These are phyloP conservation scores for Zizania latifolia DNA, from an alignment of 176 grass and related monocot genomes.

Conservation along the genomic window DNA sequence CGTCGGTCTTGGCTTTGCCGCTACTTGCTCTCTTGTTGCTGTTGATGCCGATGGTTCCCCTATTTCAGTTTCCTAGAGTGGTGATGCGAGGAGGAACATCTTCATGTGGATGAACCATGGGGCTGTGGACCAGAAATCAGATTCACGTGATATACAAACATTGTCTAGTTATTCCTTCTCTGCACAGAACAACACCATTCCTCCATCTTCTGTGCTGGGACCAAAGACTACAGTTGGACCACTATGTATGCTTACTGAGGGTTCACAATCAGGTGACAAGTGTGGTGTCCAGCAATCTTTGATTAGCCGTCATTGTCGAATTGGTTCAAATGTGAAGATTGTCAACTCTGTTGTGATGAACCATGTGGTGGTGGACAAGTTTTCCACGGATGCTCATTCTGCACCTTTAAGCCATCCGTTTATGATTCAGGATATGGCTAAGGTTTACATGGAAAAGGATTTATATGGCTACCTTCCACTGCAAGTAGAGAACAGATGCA, in stretches of 20 bases:
- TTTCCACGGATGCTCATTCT: no score
- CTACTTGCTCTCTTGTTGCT: conserved; percentile 96
- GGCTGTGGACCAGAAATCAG: conserved; percentile 72
- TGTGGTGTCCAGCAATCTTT: conserved; percentile 93
- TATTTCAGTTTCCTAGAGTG: conserved; percentile 80
- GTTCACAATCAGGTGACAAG: conserved; percentile 91
- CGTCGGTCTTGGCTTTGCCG: conserved; percentile 65
- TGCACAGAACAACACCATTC: conserved; percentile 82
- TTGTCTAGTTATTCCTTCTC: conserved; percentile 95
- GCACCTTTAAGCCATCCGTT: no score
- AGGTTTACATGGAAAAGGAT: no score
- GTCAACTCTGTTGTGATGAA: conserved; percentile 93
- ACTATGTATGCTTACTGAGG: conserved; percentile 91
- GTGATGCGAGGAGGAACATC: conserved; percentile 84
- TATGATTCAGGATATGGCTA: no score
- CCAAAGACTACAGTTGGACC: conserved; percentile 91
- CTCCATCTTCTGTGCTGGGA: conserved; percentile 78
- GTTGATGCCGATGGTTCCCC: conserved; percentile 83
- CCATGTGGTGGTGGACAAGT: no score
- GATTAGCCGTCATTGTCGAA: conserved; percentile 93
- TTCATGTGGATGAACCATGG: conserved; percentile 99
- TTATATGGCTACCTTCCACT: no score
- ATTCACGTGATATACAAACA: no score
- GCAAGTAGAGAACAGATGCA: no score
- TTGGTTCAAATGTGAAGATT: conserved; percentile 99